phyloP scores from a whole-genome alignment of 257 asterid species.

The Fraxinus cuspidata region DNA sequence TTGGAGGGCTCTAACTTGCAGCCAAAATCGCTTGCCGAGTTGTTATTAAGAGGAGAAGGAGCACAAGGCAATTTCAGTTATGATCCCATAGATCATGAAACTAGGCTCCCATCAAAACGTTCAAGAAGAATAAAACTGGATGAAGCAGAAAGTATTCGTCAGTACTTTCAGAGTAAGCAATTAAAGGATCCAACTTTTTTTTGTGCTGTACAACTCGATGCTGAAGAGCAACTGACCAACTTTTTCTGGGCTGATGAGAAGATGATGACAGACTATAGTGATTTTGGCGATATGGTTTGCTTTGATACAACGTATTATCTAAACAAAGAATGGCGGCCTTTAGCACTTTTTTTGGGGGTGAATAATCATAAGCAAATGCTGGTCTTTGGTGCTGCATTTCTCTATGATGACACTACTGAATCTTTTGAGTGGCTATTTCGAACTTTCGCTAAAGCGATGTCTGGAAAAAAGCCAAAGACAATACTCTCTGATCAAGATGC shows the following conservation, averaged over 20 bases:
- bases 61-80: constrained; percentile 26
- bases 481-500: constrained; percentile 45
- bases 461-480: constrained; percentile 54
- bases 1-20: constrained; percentile 33
- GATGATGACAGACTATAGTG: constrained; percentile 53
- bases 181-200: constrained; percentile 47
- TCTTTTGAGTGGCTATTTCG: constrained; percentile 56
- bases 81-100: constrained; percentile 48
- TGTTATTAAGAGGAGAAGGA: constrained; percentile 37
- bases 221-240: constrained; percentile 48
- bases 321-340: constrained; percentile 49
- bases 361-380: constrained; percentile 56
- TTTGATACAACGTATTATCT: constrained; percentile 46
- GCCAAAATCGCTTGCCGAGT: constrained; percentile 43
- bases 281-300: constrained; percentile 64
- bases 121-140: constrained; percentile 38
- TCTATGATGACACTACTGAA: constrained; percentile 43
- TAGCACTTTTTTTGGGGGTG: constrained; percentile 46
- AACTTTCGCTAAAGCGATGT: constrained; percentile 40
- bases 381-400: constrained; percentile 61
- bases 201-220: constrained; percentile 53
- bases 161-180: constrained; percentile 43
- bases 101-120: constrained; percentile 44
- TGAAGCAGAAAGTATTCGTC: constrained; percentile 49
- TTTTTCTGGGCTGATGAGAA: constrained; percentile 67